Percentiles rank a stretch among this genome's conserved stretches.
These are phyloP conservation scores for Papiliotrema flavescens DNA, from an alignment of 1,284 basidiomycete genomes.

Conservation along the genomic window DNA sequence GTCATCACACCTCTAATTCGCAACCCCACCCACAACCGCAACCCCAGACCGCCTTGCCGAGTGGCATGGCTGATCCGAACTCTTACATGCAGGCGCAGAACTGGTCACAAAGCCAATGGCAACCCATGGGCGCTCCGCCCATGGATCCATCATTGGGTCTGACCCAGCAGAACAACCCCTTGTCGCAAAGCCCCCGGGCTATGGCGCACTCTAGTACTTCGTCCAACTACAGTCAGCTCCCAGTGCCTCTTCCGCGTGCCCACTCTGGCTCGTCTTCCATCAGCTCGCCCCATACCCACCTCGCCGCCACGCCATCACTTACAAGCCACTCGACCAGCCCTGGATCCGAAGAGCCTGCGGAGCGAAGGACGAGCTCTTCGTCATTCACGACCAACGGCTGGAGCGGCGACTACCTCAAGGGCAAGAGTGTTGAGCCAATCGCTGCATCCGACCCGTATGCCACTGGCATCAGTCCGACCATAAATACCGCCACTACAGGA, in stretches of 20 bases:
- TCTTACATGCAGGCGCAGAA: neutral
- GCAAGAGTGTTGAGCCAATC: neutral
- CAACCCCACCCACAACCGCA: neutral
- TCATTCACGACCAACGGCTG: neutral
- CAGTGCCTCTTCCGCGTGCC: slow-evolving; percentile 1
- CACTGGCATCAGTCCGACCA: neutral
- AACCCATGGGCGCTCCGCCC: neutral
- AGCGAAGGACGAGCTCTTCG: slow-evolving; percentile 10
- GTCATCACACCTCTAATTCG: neutral
- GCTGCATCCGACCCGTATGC: neutral
- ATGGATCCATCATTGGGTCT: neutral
- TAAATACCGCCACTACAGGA: neutral
- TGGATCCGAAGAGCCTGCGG: slow-evolving; percentile 25
- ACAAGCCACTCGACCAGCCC: slow-evolving; percentile 34
- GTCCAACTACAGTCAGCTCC: neutral
- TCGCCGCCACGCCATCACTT: slow-evolving; percentile 34
- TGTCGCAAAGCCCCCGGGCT: neutral
- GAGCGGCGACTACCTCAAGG: neutral
- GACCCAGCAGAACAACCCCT: neutral
- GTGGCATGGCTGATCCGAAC: neutral
- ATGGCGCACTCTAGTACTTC: neutral
- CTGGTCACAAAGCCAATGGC: slow-evolving; percentile 1
- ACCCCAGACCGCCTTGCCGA: neutral
- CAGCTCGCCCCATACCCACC: slow-evolving; percentile 3
- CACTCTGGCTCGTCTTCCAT: neutral